A percentile compares a stretch with the other conserved stretches of the same genome.
These are phyloP conservation scores for Capsella rubella DNA, from an alignment of 441 rosid genomes.

Conservation along the genomic window DNA sequence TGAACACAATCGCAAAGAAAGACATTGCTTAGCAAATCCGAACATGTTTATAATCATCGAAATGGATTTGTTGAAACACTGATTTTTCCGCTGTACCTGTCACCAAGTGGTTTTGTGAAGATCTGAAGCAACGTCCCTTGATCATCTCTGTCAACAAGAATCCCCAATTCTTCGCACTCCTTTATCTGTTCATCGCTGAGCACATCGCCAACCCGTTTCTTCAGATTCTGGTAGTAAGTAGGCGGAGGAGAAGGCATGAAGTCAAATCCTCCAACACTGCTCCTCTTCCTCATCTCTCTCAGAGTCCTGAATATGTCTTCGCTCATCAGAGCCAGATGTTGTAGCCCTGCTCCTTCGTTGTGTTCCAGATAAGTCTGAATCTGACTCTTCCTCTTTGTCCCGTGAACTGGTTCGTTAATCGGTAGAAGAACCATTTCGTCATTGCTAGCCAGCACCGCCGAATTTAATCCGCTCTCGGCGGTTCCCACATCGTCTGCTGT, in stretches of 20 bases:
- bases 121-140: conserved; percentile 96
- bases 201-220: conserved; percentile 76
- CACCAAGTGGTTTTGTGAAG: conserved; percentile 93
- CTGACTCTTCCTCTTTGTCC: conserved; percentile 93
- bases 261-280: conserved; percentile 82
- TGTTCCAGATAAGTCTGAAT: conserved; percentile 92
- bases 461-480: conserved; percentile 82
- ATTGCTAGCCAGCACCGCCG: conserved; percentile 75
- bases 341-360: conserved; percentile 93
- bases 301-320: conserved; percentile 80
- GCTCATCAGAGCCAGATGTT: conserved; percentile 78
- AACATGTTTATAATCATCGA: background rate
- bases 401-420: conserved; percentile 88
- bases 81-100: conserved; percentile 54
- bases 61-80: background rate
- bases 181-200: conserved; percentile 80
- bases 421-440: conserved; percentile 83
- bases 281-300: conserved; percentile 87
- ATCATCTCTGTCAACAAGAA: conserved; percentile 94
- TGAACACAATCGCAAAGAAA: conserved; percentile 10
- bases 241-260: conserved; percentile 97
- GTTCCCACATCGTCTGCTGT: conserved; percentile 92
- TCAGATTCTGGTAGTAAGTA: conserved; percentile 77
- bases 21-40: conserved; percentile 1
- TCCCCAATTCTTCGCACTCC: conserved; percentile 88